Conservation (phyloP, 768 basidiomycete genomes). For the Rhodocollybia butyracea region DNA sequence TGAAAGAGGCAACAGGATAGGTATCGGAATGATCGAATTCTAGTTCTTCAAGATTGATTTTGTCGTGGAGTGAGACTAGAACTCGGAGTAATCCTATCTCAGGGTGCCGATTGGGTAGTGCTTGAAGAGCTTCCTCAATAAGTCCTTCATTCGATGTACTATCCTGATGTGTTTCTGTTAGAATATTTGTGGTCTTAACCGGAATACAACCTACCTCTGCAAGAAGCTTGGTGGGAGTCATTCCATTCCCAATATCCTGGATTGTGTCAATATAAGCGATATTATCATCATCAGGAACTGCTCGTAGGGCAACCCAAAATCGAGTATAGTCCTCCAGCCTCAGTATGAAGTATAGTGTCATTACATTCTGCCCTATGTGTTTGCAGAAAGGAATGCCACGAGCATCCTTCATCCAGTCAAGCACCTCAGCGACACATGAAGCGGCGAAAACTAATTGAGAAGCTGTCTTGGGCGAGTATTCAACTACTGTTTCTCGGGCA, state of each 20-base stretch:
- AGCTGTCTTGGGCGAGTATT: background rate
- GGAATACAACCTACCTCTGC: background rate
- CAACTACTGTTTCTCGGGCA: background rate
- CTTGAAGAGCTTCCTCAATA: no score
- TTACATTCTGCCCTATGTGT: background rate
- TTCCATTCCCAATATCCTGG: background rate
- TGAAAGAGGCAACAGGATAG: background rate
- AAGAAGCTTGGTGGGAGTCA: background rate
- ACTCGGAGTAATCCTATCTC: background rate
- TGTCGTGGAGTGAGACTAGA: background rate
- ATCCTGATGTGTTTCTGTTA: no score
- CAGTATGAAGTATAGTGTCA: background rate
- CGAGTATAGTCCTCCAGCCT: background rate
- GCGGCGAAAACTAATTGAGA: background rate
- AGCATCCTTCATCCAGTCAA: background rate
- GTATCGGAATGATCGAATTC: background rate
- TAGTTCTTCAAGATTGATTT: background rate
- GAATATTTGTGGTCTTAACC: no score
- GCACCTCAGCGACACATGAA: background rate
- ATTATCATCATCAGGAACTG: background rate
- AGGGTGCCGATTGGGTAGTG: no score
- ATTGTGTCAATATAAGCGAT: background rate
- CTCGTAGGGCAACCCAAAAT: background rate
- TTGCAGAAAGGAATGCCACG: background rate
- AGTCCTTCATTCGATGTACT: no score